These are phyloP conservation scores for Ascochyta clinopodiicola DNA, from an alignment of 2,329 filamentous ascomycete genomes.

Conservation along the genomic window DNA sequence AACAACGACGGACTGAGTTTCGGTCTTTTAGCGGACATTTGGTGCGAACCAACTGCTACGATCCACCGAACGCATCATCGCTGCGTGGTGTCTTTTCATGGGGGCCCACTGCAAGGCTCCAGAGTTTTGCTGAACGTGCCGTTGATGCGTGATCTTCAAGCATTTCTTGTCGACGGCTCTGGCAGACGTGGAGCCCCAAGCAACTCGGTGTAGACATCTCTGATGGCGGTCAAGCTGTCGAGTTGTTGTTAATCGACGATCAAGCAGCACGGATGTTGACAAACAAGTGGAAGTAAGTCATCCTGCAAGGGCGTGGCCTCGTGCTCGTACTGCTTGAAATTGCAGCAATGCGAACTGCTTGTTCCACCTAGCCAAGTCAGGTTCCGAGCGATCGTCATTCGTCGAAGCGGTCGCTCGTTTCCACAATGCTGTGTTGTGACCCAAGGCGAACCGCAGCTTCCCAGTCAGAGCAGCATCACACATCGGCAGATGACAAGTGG, in stretches of 20 bases:
- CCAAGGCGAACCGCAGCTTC: conserved; percentile 11
- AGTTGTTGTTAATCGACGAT: not conserved
- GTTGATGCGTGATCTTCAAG: conserved; percentile 8
- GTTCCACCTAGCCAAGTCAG: not conserved
- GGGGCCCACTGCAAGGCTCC: conserved; percentile 4
- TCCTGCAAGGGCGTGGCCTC: not conserved
- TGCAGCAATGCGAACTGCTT: not conserved
- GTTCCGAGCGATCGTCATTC: not conserved
- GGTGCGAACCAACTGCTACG: conserved; percentile 4
- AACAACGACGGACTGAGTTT: conserved; percentile 10
- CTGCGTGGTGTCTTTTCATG: conserved; percentile 12
- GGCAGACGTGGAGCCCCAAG: not conserved
- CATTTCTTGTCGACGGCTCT: not conserved
- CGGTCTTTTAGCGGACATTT: conserved; percentile 15
- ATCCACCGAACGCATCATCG: conserved; percentile 21
- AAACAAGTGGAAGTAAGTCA: not conserved
- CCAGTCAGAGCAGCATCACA: not conserved
- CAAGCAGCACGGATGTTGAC: not conserved
- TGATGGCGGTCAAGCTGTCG: conserved; percentile 6
- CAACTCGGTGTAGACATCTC: not conserved
- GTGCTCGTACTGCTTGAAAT: not conserved
- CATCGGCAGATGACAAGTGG: conserved; percentile 5
- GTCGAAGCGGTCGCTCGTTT: not conserved
- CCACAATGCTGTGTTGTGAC: not conserved
- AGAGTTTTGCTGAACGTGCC: conserved; percentile 1